phyloP scores from a whole-genome alignment of 352 stramenopile genomes.

The Globisporangium iwayamae region DNA sequence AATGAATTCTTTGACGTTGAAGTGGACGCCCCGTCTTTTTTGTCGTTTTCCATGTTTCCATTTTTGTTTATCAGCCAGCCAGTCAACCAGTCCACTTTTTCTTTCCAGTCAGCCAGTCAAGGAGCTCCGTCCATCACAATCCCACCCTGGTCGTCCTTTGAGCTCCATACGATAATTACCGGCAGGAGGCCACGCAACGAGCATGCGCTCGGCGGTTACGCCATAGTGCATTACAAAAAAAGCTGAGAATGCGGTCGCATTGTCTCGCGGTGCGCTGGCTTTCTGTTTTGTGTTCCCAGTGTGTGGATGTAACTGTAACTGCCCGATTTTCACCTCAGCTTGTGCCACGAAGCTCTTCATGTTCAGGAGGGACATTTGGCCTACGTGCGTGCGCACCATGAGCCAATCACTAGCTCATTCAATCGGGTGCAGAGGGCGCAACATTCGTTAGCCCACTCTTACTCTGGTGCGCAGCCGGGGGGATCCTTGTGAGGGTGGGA shows the following conservation, averaged over 20 bases:
- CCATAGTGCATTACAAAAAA: too few relatives aligned
- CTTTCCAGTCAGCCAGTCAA: too few relatives aligned
- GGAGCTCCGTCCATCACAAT: background rate
- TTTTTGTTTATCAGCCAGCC: background rate
- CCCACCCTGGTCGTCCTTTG: background rate
- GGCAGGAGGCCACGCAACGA: too few relatives aligned
- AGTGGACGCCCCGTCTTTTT: background rate
- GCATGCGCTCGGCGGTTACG: too few relatives aligned
- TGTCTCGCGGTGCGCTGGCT: too few relatives aligned
- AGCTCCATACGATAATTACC: background rate
- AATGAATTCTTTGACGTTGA: background rate
- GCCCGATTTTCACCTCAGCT: too few relatives aligned
- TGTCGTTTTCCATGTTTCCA: background rate
- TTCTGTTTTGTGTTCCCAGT: too few relatives aligned
- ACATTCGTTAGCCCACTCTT: background rate
- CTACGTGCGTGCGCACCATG: slow-evolving; percentile 1
- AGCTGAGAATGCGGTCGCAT: too few relatives aligned
- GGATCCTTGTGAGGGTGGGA: background rate
- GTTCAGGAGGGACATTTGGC: background rate
- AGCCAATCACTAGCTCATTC: background rate
- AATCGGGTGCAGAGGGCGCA: background rate
- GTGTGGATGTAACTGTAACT: too few relatives aligned
- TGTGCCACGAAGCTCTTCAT: background rate
- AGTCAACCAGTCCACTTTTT: background rate
- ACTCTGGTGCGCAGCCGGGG: background rate